Base-by-base conservation (phyloP, 306 rosid species). In the Benincasa hispida region DNA sequence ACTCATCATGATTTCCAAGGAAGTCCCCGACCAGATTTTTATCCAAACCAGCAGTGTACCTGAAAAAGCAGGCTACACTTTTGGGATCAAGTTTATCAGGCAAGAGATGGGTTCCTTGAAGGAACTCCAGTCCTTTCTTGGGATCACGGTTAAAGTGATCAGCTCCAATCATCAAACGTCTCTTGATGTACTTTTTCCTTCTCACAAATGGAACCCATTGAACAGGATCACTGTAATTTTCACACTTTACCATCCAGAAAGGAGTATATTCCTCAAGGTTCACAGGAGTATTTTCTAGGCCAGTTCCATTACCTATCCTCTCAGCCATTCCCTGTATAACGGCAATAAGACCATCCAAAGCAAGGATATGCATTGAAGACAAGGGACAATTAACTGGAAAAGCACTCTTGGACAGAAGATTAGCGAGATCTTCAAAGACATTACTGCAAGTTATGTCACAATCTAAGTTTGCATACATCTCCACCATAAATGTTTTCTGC, bases 121-220 rank as follows among this genome's bases (percentile, higher is more conserved):
- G 97, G 82, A 92, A 94, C 83, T 94, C 99, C 37, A 94, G 84
- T 79, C 99, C 99, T 89, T 94, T 94, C 85, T 94, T 94, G 56
- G 99, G 99, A 82, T 94, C 99, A 66, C 97, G 96, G 82, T 94
- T 94, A 78, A 92, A 94, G 88, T 94, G 99, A 84, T 94, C 99
- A 41, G 99, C 99, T 83, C 99, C 97, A 79, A 94, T 90, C 99
- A 92, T 94, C 84, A 94, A 80, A 83, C 96, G 91, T 82, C 97
- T 92, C 81, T 94, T 94, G 83, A 94, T 90, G 85, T 90, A 89
- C 86, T 94, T 94, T 86, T 87, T 90, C 67, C 95, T 86, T 69
- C 92, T 96, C 68, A 85, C 91, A 87, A 92, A 94, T 56, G 96
- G 89, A 82, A 94, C 93, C 97, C 97, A 94, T 39, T 86, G 84